A percentile compares a stretch with the other conserved stretches of the same genome.
These are phyloP conservation scores for Scheffersomyces illinoinensis DNA, from an alignment of 1,139 yeast species.

Conservation along the genomic window DNA sequence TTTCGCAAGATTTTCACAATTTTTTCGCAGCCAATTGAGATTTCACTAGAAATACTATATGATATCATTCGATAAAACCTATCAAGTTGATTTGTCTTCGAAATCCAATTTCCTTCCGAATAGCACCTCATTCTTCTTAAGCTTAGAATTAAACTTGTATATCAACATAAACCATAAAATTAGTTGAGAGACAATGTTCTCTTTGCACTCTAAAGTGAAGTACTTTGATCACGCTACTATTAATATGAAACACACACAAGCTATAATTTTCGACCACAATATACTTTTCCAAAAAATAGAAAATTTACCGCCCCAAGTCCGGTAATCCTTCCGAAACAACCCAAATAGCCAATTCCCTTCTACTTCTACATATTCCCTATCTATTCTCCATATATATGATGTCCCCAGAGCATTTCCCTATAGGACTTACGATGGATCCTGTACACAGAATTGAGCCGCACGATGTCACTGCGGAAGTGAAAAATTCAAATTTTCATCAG, in stretches of 20 bases:
- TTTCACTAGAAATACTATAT: too few species aligned
- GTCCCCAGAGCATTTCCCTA: not conserved
- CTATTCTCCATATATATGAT: not conserved
- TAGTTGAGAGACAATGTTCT: too few species aligned
- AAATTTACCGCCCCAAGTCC: not conserved
- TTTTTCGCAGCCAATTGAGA: not conserved
- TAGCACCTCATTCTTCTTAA: not conserved
- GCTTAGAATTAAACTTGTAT: not conserved
- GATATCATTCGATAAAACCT: too few species aligned
- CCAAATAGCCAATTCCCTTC: not conserved
- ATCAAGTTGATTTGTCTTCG: too few species aligned
- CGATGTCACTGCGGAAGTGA: conserved; percentile 13
- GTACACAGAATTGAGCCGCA: conserved; percentile 17
- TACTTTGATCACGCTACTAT: not conserved
- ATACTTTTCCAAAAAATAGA: not conserved
- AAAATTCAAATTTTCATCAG: not conserved
- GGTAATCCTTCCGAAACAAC: not conserved
- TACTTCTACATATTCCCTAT: not conserved
- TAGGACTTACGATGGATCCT: not conserved
- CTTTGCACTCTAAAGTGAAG: not conserved
- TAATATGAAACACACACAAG: too few species aligned
- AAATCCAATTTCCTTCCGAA: too few species aligned
- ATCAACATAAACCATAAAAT: too few species aligned
- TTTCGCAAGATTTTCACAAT: not conserved
- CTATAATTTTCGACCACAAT: too few species aligned